Conservation (phyloP, 345 rosid genomes). For the Brassica rapa region DNA sequence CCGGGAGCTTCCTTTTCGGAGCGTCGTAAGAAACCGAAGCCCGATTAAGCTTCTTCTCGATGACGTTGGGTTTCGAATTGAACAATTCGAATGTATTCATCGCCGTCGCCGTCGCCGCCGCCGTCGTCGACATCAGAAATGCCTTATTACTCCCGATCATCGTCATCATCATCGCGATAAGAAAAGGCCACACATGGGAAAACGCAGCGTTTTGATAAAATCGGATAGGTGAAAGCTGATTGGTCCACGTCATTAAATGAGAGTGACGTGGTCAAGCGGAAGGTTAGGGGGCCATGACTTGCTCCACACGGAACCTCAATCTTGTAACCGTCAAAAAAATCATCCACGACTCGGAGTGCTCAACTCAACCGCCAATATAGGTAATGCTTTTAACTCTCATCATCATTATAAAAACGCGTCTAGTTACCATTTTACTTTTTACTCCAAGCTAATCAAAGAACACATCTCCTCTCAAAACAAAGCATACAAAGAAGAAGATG, state of each 20-base stretch:
- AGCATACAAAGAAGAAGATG: neutral
- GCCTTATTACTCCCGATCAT: neutral
- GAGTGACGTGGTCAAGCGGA: slow-evolving; percentile 1
- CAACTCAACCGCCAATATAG: neutral
- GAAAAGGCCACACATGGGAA: neutral
- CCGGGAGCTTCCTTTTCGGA: slow-evolving; percentile 63
- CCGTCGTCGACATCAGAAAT: slow-evolving; percentile 24
- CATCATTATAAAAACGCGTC: neutral
- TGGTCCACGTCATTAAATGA: slow-evolving; percentile 30
- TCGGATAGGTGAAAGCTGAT: neutral
- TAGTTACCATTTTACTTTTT: neutral
- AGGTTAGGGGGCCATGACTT: slow-evolving; percentile 15
- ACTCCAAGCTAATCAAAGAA: neutral
- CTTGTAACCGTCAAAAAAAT: slow-evolving; percentile 17
- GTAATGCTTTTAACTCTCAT: neutral
- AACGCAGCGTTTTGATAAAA: slow-evolving; percentile 23
- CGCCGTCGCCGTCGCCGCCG: slow-evolving; percentile 18
- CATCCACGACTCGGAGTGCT: slow-evolving; percentile 17
- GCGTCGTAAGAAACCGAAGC: neutral
- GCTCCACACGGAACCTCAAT: neutral
- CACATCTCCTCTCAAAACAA: neutral
- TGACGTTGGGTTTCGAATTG: neutral
- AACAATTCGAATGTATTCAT: neutral
- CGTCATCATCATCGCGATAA: neutral
- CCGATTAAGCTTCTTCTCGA: neutral